phyloP scores from a whole-genome alignment of 192 early-diverging fungal genomes.

The Backusella sp. region DNA sequence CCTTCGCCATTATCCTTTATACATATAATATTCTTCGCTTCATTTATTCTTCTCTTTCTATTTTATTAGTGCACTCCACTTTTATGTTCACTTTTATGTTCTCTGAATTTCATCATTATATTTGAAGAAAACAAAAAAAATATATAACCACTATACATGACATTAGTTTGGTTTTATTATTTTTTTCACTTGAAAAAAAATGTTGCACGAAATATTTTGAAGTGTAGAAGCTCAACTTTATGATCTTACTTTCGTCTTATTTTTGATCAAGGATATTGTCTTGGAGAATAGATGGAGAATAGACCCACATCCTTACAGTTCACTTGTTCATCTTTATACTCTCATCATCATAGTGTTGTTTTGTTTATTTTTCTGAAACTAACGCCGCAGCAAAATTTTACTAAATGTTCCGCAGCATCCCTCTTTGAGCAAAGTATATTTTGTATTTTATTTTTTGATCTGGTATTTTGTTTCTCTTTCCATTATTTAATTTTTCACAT shows the following conservation, averaged over 20 bases:
- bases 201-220: background rate
- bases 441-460: background rate
- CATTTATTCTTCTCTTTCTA: background rate
- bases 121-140: background rate
- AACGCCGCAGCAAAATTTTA: background rate
- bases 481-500: background rate
- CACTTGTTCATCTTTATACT: background rate
- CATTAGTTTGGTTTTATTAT: background rate
- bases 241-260: background rate
- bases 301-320: background rate
- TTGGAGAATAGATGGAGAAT: background rate
- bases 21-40: slow-evolving; percentile 7
- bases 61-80: background rate
- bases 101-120: background rate
- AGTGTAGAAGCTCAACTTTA: background rate
- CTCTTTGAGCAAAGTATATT: background rate
- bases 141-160: background rate
- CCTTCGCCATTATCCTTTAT: background rate
- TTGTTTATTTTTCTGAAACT: background rate
- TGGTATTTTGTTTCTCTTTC: background rate
- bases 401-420: background rate
- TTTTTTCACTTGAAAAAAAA: background rate
- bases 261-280: background rate
- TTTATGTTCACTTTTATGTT: background rate
- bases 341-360: background rate